phyloP scores from a whole-genome alignment of 202 grass and related monocot species.

The Eragrostis tef region DNA sequence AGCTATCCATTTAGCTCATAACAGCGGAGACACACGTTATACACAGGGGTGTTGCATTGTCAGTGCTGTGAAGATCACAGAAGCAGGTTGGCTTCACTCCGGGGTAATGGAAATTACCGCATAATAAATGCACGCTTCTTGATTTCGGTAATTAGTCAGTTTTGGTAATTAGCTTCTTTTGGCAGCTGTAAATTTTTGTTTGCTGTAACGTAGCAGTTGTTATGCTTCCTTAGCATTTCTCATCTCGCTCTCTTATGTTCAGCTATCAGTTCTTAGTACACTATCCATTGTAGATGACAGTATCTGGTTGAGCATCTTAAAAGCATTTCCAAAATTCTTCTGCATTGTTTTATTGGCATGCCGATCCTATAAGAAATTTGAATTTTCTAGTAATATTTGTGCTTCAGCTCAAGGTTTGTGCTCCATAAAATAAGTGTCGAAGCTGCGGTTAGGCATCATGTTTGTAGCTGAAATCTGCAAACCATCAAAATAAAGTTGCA shows the following conservation, averaged over 20 bases:
- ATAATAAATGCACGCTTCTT: slow-evolving; percentile 7
- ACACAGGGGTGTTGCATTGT: neutral
- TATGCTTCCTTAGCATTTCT: neutral
- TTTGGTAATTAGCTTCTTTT: slow-evolving; percentile 1
- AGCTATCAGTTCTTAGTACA: neutral
- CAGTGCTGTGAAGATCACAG: slow-evolving; percentile 6
- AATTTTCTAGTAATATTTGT: neutral
- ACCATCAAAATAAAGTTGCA: neutral
- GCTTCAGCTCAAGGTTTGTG: neutral
- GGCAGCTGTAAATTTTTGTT: slow-evolving; percentile 1
- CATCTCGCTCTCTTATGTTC: neutral
- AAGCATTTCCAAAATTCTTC: slow-evolving; percentile 13
- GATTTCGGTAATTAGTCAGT: slow-evolving; percentile 39
- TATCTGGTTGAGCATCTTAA: slow-evolving; percentile 1
- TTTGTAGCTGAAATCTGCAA: slow-evolving; percentile 33
- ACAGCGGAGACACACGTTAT: slow-evolving; percentile 14
- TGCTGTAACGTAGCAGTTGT: neutral
- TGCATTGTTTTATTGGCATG: slow-evolving; percentile 8
- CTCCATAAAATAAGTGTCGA: neutral
- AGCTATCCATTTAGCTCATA: slow-evolving; percentile 23
- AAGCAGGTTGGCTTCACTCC: slow-evolving; percentile 10
- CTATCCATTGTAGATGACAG: neutral
- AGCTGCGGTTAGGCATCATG: slow-evolving; percentile 8
- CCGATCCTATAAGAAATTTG: neutral
- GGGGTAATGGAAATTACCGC: neutral